phyloP scores from a whole-genome alignment of 441 rosid genomes.

The Syzygium syzygioides region DNA sequence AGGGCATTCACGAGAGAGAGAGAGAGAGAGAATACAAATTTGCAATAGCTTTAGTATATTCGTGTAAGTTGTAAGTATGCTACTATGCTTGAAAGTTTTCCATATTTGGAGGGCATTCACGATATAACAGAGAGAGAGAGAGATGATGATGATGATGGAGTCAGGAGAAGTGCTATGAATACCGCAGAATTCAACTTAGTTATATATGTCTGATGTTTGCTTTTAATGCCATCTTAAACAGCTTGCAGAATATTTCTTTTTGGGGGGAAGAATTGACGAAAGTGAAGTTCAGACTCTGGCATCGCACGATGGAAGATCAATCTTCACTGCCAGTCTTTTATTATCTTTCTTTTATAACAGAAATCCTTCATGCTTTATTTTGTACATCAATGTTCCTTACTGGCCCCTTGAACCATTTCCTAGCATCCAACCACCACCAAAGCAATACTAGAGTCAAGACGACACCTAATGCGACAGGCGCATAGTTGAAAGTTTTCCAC shows the following conservation, averaged over 20 bases:
- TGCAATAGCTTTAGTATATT: neutral
- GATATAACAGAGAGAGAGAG: neutral
- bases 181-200: neutral
- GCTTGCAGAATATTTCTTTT: neutral
- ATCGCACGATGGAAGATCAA: neutral
- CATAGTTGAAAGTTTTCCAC: constrained; percentile 48
- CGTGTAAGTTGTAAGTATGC: neutral
- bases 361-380: neutral
- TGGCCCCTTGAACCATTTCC: constrained; percentile 61
- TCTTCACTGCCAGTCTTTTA: neutral
- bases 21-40: neutral
- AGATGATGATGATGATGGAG: neutral
- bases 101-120: neutral
- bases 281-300: neutral
- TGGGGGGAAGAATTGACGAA: neutral
- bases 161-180: neutral
- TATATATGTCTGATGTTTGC: neutral
- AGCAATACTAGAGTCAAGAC: constrained; percentile 36
- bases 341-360: neutral
- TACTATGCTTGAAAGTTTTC: neutral
- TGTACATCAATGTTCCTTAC: constrained; percentile 37
- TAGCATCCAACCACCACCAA: constrained; percentile 52
- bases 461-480: constrained; percentile 46
- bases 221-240: neutral
- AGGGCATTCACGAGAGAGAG: neutral